phyloP scores from a whole-genome alignment of 2,329 filamentous ascomycete species.

The Sporothrix euskadiensis region DNA sequence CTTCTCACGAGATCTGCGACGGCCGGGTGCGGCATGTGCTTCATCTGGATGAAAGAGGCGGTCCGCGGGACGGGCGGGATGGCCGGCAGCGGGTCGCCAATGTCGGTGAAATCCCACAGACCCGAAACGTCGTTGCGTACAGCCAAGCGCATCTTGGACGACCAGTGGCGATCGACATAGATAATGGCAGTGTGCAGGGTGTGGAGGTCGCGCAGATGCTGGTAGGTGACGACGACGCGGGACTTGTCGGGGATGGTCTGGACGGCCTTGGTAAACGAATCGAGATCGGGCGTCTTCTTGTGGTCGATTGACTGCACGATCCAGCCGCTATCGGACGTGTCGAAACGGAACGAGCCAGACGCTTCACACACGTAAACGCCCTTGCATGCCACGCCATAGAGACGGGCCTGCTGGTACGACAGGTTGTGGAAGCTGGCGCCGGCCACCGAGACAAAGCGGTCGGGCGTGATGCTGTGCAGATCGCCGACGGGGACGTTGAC shows the following conservation, averaged over 20 bases:
- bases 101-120: slow-evolving; percentile 89
- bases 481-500: slow-evolving; percentile 84
- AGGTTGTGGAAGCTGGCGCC: slow-evolving; percentile 94
- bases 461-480: slow-evolving; percentile 90
- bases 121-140: slow-evolving; percentile 87
- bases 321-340: slow-evolving; percentile 89
- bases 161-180: slow-evolving; percentile 93
- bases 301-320: slow-evolving; percentile 91
- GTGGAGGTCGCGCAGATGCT: slow-evolving; percentile 91
- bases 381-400: slow-evolving; percentile 88
- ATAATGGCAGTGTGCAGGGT: slow-evolving; percentile 91
- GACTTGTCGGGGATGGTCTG: slow-evolving; percentile 78
- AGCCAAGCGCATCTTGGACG: slow-evolving; percentile 88
- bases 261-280: slow-evolving; percentile 89
- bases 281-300: slow-evolving; percentile 82
- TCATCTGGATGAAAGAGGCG: slow-evolving; percentile 88
- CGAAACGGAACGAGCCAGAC: slow-evolving; percentile 90
- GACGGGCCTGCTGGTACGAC: slow-evolving; percentile 95
- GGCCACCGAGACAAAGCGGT: slow-evolving; percentile 91
- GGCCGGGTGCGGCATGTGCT: slow-evolving; percentile 81
- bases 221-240: slow-evolving; percentile 90
- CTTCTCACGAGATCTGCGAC: slow-evolving; percentile 93
- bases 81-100: slow-evolving; percentile 78
- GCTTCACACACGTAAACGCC: slow-evolving; percentile 96
- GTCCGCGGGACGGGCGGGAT: slow-evolving; percentile 70